Conservation (phyloP, 257 asterid species). For the Osmanthus fragrans region DNA sequence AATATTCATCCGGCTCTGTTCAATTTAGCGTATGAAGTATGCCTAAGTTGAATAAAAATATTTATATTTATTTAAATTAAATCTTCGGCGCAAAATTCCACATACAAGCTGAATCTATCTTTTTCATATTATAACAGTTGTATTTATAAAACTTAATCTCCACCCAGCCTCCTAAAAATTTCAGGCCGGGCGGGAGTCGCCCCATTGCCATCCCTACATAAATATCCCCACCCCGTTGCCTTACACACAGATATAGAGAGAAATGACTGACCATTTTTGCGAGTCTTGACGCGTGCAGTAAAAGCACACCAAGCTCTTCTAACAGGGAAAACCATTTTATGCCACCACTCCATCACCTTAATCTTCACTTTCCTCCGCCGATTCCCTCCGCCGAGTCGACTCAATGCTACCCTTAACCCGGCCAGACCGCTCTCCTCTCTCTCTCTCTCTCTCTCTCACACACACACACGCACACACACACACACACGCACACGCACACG, state of each 20-base stretch:
- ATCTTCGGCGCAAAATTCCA: no score
- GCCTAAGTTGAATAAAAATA: not conserved
- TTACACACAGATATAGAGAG: no score
- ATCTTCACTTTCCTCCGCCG: slow-evolving; percentile 61
- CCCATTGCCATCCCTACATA: not conserved
- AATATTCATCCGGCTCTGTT: not conserved
- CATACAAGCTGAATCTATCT: no score
- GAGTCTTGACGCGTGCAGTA: slow-evolving; percentile 63
- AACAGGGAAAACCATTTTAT: slow-evolving; percentile 74
- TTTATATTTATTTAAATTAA: no score
- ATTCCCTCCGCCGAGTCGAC: slow-evolving; percentile 59
- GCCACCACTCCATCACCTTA: slow-evolving; percentile 76
- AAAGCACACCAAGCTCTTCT: slow-evolving; percentile 67
- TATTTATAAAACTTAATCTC: not conserved
- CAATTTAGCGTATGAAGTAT: no score
- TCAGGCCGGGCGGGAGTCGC: no score
- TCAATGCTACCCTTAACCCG: slow-evolving; percentile 56
- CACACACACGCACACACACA: not conserved
- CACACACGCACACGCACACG: not conserved
- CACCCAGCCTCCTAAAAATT: not conserved
- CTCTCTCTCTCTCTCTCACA: not conserved
- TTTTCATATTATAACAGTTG: no score
- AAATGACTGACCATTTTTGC: slow-evolving; percentile 53
- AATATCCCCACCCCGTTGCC: not conserved
- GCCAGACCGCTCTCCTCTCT: slow-evolving; percentile 53